Base-by-base conservation (phyloP, 495 filamentous ascomycete species). In the Trichoderma asperelloides region DNA sequence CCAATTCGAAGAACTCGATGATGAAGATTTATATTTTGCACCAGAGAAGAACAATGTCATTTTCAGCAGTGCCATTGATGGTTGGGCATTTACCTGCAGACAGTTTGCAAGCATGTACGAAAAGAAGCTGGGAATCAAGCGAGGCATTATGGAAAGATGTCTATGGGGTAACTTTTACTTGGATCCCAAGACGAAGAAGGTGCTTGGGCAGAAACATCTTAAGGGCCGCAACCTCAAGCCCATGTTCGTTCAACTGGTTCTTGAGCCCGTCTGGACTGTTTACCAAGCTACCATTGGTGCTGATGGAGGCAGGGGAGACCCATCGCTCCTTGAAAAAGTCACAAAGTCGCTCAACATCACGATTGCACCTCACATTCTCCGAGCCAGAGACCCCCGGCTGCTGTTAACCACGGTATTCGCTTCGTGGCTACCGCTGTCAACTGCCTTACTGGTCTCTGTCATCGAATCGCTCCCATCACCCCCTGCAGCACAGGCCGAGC, bases 1-100 rank as follows among this genome's bases (percentile, higher is more conserved):
- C 16, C 86, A 90, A 65, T 99, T 91, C 68, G 88, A 97, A 74
- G 95, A 97, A 73, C 88, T 87, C 71, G 95, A 98, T 72, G 95
- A 99, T 74, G 95, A 98, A 71, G 93, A 96, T 74, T 85, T 99
- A 41, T 99, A 99, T 75, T 99, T 99, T 78, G 91, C 93, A 11
- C 95, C 95, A 0, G 96, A 98, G 74, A 96, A 94, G 72, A 95
- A 97, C 70, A 99, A 99, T 73, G 95, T 99, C 74, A 97, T 99
- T 67, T 99, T 99, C 71, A 91, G 92, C 79, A 97, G 93, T 73
- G 95, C 95, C 33, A 89, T 96, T 63, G 95, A 99, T 73, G 95
- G 96, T 43, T 99, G 95, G 95, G 95, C 95, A 2, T 99, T 98
- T 70, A 99, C 95, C 0, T 85, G 96, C 23, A 86, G 91, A 41